phyloP scores from a whole-genome alignment of 2,329 filamentous ascomycete species.

The Colletotrichum horii region DNA sequence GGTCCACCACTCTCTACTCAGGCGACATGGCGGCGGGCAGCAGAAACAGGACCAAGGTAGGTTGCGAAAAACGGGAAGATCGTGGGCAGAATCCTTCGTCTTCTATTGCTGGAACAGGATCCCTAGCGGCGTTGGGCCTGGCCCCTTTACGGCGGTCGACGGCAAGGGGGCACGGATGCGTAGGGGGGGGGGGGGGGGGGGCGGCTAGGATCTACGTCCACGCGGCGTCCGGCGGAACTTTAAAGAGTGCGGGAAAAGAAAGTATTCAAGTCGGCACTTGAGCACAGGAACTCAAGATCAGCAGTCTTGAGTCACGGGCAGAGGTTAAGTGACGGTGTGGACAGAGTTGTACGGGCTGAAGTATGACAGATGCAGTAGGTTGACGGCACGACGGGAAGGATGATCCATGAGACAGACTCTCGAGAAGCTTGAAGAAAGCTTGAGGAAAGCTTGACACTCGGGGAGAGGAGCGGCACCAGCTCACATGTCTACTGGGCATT shows the following conservation, averaged over 20 bases:
- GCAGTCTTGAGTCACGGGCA: not conserved
- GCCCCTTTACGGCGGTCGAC: not conserved
- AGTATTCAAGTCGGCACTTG: not conserved
- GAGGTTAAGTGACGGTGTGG: not conserved
- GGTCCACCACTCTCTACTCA: not conserved
- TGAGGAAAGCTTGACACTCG: not conserved
- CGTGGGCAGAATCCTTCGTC: not conserved
- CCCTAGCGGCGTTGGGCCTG: not conserved
- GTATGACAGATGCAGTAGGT: not conserved
- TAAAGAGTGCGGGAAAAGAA: not conserved
- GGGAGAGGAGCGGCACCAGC: not conserved
- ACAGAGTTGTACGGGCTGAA: not conserved
- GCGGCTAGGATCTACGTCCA: not conserved
- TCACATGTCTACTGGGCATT: no score
- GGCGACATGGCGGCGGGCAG: not conserved
- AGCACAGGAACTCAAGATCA: not conserved
- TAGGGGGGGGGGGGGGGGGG: no score
- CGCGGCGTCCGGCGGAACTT: not conserved
- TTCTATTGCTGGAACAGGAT: not conserved
- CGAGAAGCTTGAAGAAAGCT: not conserved
- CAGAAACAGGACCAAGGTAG: not conserved
- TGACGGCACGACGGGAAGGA: not conserved
- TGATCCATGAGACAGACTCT: not conserved
- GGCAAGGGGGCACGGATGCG: not conserved
- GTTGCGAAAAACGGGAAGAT: not conserved